These are phyloP conservation scores for Coemansia sp. DNA, from an alignment of 192 early-diverging fungal genomes.

Conservation along the genomic window DNA sequence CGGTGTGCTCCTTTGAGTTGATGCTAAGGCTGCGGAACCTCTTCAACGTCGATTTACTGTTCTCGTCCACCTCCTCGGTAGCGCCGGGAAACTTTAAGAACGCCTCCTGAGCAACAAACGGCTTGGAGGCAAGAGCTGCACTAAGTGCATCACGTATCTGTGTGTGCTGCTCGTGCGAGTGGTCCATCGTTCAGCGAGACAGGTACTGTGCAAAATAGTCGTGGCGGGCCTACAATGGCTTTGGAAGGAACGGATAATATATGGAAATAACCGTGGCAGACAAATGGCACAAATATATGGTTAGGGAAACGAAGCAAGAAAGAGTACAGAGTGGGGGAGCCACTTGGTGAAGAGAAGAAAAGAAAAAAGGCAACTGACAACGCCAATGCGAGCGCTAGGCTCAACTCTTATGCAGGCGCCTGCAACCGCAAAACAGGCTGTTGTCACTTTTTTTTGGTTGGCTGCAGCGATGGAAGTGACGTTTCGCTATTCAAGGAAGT, in stretches of 20 bases:
- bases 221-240: neutral
- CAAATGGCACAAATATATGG: neutral
- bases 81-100: conserved; percentile 42
- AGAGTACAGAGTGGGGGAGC: neutral
- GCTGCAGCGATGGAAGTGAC: too few relatives aligned
- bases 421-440: neutral
- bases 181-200: conserved; percentile 27
- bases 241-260: neutral
- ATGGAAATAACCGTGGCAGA: neutral
- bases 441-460: too few relatives aligned
- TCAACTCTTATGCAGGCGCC: neutral
- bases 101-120: conserved; percentile 44
- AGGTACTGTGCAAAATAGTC: conserved; percentile 4
- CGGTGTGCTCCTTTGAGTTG: conserved; percentile 50
- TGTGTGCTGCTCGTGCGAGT: conserved; percentile 42
- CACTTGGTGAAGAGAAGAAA: neutral
- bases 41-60: conserved; percentile 30
- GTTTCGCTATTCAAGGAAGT: too few relatives aligned
- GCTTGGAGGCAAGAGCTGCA: conserved; percentile 44
- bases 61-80: conserved; percentile 37
- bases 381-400: neutral
- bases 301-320: neutral
- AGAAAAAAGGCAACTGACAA: neutral
- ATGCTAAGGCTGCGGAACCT: conserved; percentile 57
- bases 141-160: conserved; percentile 47